Evolutionary conservation across 495 filamentous ascomycete species (phyloP).

Genomic region (Alectoria sarmentosa): DNA sequence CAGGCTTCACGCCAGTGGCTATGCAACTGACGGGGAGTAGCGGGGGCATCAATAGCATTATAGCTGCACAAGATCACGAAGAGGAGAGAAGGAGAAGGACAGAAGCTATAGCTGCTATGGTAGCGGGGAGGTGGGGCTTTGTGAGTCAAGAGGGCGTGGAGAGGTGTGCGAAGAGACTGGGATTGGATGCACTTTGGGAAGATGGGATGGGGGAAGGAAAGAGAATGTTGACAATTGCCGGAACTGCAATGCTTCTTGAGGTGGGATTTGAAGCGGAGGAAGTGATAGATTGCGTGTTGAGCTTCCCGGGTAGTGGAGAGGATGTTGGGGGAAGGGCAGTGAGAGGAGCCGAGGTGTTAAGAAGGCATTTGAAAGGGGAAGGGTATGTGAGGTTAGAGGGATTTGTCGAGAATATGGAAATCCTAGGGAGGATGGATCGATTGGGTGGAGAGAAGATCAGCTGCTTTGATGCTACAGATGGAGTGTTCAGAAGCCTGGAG

Average conservation of each 20-base stretch:
- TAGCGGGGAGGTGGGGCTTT: conserved; percentile 39
- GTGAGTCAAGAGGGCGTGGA: conserved; percentile 81
- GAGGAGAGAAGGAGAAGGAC: conserved; percentile 50
- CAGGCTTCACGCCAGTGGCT: conserved; percentile 13
- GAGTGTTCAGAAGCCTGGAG: conserved; percentile 60
- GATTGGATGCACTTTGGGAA: conserved; percentile 70
- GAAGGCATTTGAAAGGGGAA: conserved; percentile 42
- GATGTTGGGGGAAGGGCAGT: conserved; percentile 38
- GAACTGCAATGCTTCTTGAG: conserved; percentile 50
- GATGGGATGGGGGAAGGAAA: conserved; percentile 38
- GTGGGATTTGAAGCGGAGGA: conserved; percentile 42
- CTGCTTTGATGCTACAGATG: conserved; percentile 82
- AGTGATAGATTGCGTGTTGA: conserved; percentile 41
- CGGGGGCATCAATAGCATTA: conserved; percentile 7
- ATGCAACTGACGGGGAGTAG: conserved; percentile 15
- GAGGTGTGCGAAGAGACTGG: conserved; percentile 61
- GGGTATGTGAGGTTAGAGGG: conserved; percentile 43
- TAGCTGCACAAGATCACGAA: conserved; percentile 33
- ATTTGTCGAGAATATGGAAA: conserved; percentile 76
- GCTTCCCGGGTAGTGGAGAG: conserved; percentile 40
- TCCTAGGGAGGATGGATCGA: conserved; percentile 69
- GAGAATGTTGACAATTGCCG: conserved; percentile 63
- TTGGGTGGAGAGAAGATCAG: conserved; percentile 71
- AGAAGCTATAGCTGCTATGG: conserved; percentile 37
- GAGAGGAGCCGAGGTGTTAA: conserved; percentile 45